Evolutionary conservation across 768 basidiomycete species (phyloP).

Genomic region (Sistotremastrum suecicum): DNA sequence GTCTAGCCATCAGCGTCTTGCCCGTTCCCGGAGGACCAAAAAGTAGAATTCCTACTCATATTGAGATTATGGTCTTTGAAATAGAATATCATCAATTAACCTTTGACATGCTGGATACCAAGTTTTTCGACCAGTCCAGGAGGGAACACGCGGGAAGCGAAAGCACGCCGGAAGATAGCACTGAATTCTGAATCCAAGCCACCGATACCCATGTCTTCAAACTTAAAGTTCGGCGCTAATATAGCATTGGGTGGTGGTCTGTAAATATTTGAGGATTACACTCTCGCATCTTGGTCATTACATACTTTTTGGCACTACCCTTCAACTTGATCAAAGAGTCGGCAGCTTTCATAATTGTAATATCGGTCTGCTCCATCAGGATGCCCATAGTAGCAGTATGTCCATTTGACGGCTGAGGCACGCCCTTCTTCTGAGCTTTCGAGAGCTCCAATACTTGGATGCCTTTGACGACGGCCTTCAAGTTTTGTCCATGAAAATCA

Average conservation of each 20-base stretch:
- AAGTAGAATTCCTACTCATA: slow-evolving; percentile 64
- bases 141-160: slow-evolving; percentile 97
- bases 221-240: slow-evolving; percentile 96
- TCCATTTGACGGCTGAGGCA: slow-evolving; percentile 14
- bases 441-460: slow-evolving; percentile 47
- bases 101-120: slow-evolving; percentile 97
- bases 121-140: slow-evolving; percentile 93
- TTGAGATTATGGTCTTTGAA: neutral
- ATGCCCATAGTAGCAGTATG: slow-evolving; percentile 39
- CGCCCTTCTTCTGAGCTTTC: slow-evolving; percentile 39
- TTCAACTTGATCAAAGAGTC: slow-evolving; percentile 79
- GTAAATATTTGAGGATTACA: slow-evolving; percentile 3
- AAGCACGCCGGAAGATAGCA: slow-evolving; percentile 95
- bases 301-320: slow-evolving; percentile 79
- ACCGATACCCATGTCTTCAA: slow-evolving; percentile 99
- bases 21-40: slow-evolving; percentile 97
- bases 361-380: slow-evolving; percentile 82
- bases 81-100: slow-evolving; percentile 24
- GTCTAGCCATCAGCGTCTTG: slow-evolving; percentile 94
- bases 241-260: slow-evolving; percentile 91
- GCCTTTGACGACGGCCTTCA: slow-evolving; percentile 56
- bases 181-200: slow-evolving; percentile 91
- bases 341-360: slow-evolving; percentile 76
- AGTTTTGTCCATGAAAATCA: slow-evolving; percentile 76
- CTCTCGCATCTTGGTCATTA: neutral